Evolutionary conservation across 78 protist genomes (phyloP).

Genomic region (Protostelium mycophagum): DNA sequence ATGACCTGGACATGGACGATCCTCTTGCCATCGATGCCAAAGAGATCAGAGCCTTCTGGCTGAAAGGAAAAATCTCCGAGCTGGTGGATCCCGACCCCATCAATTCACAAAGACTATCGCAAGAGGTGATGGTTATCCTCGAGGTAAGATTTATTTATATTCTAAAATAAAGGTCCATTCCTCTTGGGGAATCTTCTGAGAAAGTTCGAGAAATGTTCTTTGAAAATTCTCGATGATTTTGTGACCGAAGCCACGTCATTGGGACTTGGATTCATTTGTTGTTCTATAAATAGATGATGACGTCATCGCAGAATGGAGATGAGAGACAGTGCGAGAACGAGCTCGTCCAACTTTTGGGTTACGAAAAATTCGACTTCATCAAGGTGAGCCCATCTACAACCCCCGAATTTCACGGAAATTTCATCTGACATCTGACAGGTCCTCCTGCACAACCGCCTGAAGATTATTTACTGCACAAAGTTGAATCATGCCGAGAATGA

Average conservation of each 20-base stretch:
- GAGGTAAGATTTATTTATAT: no score
- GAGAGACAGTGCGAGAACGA: constrained; percentile 71
- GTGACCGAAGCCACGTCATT: no score
- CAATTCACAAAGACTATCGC: constrained; percentile 39
- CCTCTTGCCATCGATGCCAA: constrained; percentile 7
- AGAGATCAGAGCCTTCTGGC: constrained; percentile 77
- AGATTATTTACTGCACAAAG: constrained; percentile 57
- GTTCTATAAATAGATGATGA: no score
- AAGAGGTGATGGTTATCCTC: constrained; percentile 41
- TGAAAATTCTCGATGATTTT: no score
- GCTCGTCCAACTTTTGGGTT: constrained; percentile 76
- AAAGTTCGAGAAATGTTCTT: no score
- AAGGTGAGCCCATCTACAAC: constrained; percentile 45
- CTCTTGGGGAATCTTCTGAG: no score
- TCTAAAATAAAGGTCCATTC: no score
- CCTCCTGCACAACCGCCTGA: background rate
- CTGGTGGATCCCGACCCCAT: constrained; percentile 51
- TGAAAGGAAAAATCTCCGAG: constrained; percentile 60
- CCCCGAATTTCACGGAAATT: background rate
- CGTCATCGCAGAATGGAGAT: no score
- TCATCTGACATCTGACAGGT: background rate
- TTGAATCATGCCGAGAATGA: constrained; percentile 68
- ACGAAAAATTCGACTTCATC: constrained; percentile 79
- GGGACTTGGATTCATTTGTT: no score
- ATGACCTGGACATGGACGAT: constrained; percentile 1